phyloP scores from a whole-genome alignment of 2,329 filamentous ascomycete genomes.

The Chalaropsis thielavioides region DNA sequence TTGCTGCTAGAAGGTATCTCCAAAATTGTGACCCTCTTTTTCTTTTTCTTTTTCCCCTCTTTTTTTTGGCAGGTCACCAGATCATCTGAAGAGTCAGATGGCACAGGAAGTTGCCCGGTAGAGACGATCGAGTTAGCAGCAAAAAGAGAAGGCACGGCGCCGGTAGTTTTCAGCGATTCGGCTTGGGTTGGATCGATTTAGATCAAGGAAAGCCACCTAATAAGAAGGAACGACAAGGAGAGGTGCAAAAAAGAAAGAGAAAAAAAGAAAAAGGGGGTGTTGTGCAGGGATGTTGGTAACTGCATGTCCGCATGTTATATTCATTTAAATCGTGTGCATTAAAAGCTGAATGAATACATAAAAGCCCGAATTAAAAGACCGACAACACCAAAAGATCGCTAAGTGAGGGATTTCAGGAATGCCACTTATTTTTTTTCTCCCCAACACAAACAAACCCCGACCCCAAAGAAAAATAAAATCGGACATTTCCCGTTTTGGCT shows the following conservation, averaged over 20 bases:
- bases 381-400: not conserved
- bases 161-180: not conserved
- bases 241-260: not conserved
- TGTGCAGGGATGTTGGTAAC: not conserved
- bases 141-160: not conserved
- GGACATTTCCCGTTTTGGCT: not conserved
- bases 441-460: not conserved
- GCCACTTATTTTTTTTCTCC: not conserved
- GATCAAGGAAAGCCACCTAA: not conserved
- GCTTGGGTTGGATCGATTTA: not conserved
- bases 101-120: not conserved
- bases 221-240: not conserved
- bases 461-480: not conserved
- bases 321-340: not conserved
- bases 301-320: not conserved
- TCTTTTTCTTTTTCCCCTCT: too few species aligned
- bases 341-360: not conserved
- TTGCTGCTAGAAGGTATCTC: too few species aligned
- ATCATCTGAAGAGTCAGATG: not conserved
- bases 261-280: not conserved
- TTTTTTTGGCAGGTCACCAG: not conserved
- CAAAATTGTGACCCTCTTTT: too few species aligned
- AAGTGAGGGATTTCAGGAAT: slow-evolving; percentile 2
- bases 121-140: not conserved
- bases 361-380: not conserved